Base-by-base conservation (phyloP, 2,329 filamentous ascomycete species). In the Neonectria coccinea region DNA sequence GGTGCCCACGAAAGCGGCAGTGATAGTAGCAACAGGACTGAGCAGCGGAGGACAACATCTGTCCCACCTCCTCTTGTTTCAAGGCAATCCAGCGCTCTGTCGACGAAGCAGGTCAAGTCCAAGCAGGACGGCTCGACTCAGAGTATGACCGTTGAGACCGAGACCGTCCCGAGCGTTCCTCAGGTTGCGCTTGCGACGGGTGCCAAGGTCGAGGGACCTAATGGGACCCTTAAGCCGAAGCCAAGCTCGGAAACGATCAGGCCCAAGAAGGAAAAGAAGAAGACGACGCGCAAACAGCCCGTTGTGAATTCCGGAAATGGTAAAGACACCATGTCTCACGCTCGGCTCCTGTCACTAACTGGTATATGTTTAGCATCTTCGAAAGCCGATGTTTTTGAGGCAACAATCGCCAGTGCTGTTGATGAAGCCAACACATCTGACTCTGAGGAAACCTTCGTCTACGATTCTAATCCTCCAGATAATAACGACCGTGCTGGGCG, bases 401-500 rank as follows among this genome's bases (percentile, higher is more conserved):
- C 94, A 71, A 97, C 97, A 76, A 94, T 99, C 70, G 95, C 95
- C 55, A 97, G 91, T 77, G 95, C 95, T 9, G 94, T 99, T 56
- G 95, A 98, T 77, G 94, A 98, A 78, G 94, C 93, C 48, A 92
- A 97, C 78, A 97, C 95, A 12, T 97, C 95, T 7, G 96, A 99
- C 78, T 98, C 95, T 1, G 96, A 97, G 74, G 96, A 98, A 79
- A 98, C 96, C 0, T 99, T 98, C 79, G 96, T 99, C 16, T 99
- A 99, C 80, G 96, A 99, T 79, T 98, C 96, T 27, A 99, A 99
- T 75, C 96, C 95, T 10, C 92, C 93, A 56, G 89, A 91, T 69
- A 79, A 76, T 54, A 84, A 82, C 53, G 88, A 90, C 58, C 84
- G 88, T 44, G 68, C 75, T 39, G 87, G 87, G n/a, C 87, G 89